A percentile compares a stretch with the other conserved stretches of the same genome.
These are phyloP conservation scores for Aspergillus jensenii DNA, from an alignment of 2,329 filamentous ascomycete species.

Conservation along the genomic window DNA sequence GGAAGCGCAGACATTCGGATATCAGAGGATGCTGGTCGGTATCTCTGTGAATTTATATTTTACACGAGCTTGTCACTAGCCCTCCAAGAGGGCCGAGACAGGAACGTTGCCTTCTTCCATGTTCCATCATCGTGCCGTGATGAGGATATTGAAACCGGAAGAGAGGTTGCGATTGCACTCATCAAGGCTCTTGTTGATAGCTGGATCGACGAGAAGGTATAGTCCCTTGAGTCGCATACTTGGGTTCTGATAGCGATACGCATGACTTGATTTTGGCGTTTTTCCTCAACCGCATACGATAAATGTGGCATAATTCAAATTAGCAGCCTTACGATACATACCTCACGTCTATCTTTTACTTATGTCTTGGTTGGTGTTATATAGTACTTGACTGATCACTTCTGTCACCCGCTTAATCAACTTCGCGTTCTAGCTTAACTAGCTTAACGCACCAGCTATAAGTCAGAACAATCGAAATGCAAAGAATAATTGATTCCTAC, in stretches of 20 bases:
- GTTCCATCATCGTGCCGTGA: slow-evolving; percentile 63
- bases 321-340: not conserved
- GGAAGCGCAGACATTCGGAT: slow-evolving; percentile 48
- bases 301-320: not conserved
- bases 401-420: too few relatives aligned
- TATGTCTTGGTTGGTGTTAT: not conserved
- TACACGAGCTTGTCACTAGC: slow-evolving; percentile 62
- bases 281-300: not conserved
- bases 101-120: slow-evolving; percentile 68
- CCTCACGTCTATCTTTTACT: not conserved
- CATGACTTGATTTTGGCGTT: not conserved
- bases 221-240: not conserved
- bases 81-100: slow-evolving; percentile 28
- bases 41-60: slow-evolving; percentile 77
- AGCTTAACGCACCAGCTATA: too few relatives aligned
- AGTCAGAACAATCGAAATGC: too few relatives aligned
- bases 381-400: not conserved
- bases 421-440: too few relatives aligned
- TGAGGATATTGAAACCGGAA: slow-evolving; percentile 41
- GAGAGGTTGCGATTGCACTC: slow-evolving; percentile 41
- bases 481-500: too few relatives aligned
- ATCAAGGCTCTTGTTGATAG: slow-evolving; percentile 44
- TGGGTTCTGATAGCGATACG: not conserved
- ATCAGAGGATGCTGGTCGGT: slow-evolving; percentile 70
- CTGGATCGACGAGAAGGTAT: slow-evolving; percentile 31